Evolutionary conservation across 495 filamentous ascomycete species (phyloP), one percentile per base, ranked within the genome.

Genomic region (Sordaria brevicollis): DNA sequence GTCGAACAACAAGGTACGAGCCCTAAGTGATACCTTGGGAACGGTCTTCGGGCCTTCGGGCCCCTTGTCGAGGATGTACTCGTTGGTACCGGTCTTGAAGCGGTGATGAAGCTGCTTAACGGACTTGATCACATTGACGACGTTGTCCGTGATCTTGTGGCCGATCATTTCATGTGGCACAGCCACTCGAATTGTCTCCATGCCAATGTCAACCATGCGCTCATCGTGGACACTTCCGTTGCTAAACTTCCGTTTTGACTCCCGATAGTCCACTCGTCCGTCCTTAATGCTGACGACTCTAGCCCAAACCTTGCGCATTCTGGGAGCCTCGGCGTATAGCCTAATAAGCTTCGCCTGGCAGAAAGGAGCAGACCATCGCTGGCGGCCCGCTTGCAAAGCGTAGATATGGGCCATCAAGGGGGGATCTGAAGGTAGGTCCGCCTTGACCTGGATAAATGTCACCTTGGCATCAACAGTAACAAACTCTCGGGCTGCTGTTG

Each of bases 161-260:
- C 97, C 85, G 3, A 97, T 88, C 78, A 98, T 86, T 73, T 97
- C 93, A 81, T 98, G 93, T n/a, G 95, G 95, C 54, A 98, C 92
- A 2, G 90, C 93, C 49, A 97, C 65, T 33, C 95, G 88, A 69
- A 98, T 92, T 35, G 93, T 93, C 73, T 97, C 94, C 1, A 89
- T 86, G 70, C 86, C 88, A 15, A 98, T 74, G 77, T 99, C 95
- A 69, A 97, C 87, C 49, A 93, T 92, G 69, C 87, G 91, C 68
- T 98, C 93, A 57, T 94, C 89, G 0, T 85, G 80, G 49, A 90
- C 71, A 7, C 77, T 85, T 0, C 83, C 84, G 13, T 78, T 79
- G 17, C 89, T 87, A 29, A 86, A 83, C 76, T 93, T 93, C 70
- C 88, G 85, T 54, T 87, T 89, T 67, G 85, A 87, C 73, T 92